phyloP scores from a whole-genome alignment of 2,329 filamentous ascomycete genomes.

The Aspergillus texensis region DNA sequence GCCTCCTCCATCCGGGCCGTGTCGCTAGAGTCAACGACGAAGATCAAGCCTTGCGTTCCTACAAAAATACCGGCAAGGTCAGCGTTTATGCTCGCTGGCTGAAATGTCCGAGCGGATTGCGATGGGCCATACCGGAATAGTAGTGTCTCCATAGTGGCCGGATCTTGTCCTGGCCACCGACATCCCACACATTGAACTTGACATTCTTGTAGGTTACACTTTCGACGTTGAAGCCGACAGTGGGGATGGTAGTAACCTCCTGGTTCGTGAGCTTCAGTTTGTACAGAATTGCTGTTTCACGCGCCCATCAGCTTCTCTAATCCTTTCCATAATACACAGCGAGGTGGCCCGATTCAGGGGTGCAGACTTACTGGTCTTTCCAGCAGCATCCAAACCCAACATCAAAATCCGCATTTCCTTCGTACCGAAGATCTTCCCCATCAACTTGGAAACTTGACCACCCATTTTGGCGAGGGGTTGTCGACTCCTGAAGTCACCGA shows the following conservation, averaged over 20 bases:
- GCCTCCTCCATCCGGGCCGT: conserved; percentile 90
- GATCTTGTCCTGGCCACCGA: conserved; percentile 98
- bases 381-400: conserved; percentile 95
- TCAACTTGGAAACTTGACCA: conserved; percentile 89
- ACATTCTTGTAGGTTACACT: conserved; percentile 99
- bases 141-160: conserved; percentile 97
- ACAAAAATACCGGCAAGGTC: conserved; percentile 15
- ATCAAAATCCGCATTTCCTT: conserved; percentile 99
- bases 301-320: not conserved
- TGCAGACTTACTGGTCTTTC: conserved; percentile 75
- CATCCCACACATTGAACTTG: conserved; percentile 99
- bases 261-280: conserved; percentile 93
- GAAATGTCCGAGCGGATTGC: not conserved
- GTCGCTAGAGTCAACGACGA: conserved; percentile 96
- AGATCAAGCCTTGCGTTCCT: conserved; percentile 97
- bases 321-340: not conserved
- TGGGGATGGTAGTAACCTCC: conserved; percentile 97
- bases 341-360: not conserved
- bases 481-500: conserved; percentile 17
- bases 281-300: conserved; percentile 75
- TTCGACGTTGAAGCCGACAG: conserved; percentile 99
- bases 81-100: conserved; percentile 1
- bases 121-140: conserved; percentile 67
- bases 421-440: conserved; percentile 98
- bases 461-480: conserved; percentile 67